phyloP scores from a whole-genome alignment of 1,139 yeast genomes.

The Kazachstania sp. region DNA sequence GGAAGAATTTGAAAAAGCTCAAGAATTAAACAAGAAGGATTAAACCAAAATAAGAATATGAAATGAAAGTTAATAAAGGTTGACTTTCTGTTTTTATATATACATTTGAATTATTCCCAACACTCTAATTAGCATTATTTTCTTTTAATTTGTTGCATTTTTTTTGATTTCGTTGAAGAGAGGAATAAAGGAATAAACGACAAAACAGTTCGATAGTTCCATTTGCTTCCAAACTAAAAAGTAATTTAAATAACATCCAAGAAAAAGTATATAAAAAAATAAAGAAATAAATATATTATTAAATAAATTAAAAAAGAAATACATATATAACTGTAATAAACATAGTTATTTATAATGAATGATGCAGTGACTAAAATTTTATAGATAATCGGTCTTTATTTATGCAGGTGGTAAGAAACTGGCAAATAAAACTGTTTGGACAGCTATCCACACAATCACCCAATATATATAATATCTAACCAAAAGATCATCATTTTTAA shows the following conservation, averaged over 20 bases:
- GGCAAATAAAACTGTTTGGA: conserved; percentile 55
- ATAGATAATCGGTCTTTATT: not conserved
- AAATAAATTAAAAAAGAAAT: not conserved
- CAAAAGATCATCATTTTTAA: conserved; percentile 16
- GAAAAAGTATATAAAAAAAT: not conserved
- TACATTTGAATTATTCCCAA: not conserved
- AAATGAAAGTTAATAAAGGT: not conserved
- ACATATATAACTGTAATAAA: not conserved
- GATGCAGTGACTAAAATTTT: too few species aligned
- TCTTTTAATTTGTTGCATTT: not conserved
- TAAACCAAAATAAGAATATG: not conserved
- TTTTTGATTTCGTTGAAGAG: not conserved
- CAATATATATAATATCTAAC: conserved; percentile 34
- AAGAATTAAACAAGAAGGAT: conserved; percentile 46
- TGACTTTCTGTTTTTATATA: not conserved
- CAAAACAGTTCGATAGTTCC: not conserved
- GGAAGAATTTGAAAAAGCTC: conserved; percentile 81
- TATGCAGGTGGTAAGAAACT: conserved; percentile 72
- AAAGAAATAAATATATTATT: not conserved
- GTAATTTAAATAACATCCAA: too few species aligned
- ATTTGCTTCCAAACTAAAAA: too few species aligned
- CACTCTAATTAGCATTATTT: not conserved
- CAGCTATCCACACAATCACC: conserved; percentile 45
- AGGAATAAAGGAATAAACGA: not conserved
- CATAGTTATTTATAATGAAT: not conserved